These are phyloP conservation scores for Pseudopyricularia javanii DNA, from an alignment of 2,329 filamentous ascomycete species.

Conservation along the genomic window DNA sequence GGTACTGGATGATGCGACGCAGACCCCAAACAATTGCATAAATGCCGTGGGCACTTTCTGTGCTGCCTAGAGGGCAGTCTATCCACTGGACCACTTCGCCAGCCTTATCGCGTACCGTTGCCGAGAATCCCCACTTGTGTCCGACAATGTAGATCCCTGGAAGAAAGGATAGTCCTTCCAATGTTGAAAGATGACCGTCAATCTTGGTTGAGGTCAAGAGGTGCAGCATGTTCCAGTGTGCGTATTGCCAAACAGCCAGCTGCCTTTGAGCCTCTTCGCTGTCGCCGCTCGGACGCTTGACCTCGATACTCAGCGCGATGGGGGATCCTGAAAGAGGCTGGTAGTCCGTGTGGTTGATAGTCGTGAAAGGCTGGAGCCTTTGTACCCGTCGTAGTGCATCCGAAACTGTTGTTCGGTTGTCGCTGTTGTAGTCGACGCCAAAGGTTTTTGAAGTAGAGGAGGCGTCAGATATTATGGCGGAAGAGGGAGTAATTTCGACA, in stretches of 20 bases:
- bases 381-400: no score
- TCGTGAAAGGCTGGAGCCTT: no score
- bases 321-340: background rate
- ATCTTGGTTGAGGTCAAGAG: background rate
- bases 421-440: no score
- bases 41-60: no score
- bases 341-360: background rate
- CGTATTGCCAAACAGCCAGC: background rate
- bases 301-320: background rate
- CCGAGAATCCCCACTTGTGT: background rate
- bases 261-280: background rate
- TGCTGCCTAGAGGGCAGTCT: no score
- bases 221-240: background rate
- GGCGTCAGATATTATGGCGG: no score
- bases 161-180: background rate
- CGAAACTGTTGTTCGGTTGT: no score
- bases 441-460: no score
- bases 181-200: no score
- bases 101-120: background rate
- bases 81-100: background rate
- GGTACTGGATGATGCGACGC: background rate
- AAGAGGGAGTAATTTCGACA: background rate
- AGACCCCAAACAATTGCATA: background rate
- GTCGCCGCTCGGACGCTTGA: background rate
- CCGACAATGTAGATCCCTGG: background rate